Base-by-base conservation (phyloP, 2,329 filamentous ascomycete genomes). In the Monilinia fructicola region DNA sequence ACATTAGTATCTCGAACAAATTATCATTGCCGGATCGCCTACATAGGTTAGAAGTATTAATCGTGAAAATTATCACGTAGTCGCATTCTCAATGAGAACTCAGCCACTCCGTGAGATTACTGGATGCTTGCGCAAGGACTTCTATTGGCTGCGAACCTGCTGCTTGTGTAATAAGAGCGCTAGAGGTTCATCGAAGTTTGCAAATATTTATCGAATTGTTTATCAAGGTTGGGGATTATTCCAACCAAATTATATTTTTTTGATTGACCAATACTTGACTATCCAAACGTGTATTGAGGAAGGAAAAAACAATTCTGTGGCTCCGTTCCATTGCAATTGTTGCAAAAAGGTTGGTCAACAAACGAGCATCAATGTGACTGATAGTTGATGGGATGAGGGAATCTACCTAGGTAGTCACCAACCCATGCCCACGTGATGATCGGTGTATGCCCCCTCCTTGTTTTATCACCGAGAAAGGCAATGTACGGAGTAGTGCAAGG, bases 21-120 rank as follows among this genome's bases (percentile, higher is more conserved):
- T 35, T 50, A 23, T 60, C 58, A 35, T 61, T 26, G 44, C 44
- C 58, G 35, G 31, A 26, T 61, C 28, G 44, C 58, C 28, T 44
- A 26, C 31, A 50, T 60, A 23, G 35, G 58, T 38, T 31, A 46
- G 31, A 50, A 12, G 44, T 50, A 2, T 56, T 40, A 56, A 14
- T 26, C n/a, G 40, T 28, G 28, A 58, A 56, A 38, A 58, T 46
- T 28, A 38, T 64, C 52, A 55, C 52, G 26, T 38, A 56, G 42
- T 61, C 28, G 52, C 62, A 64, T 64, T 40, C 18, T 35, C 42
- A 44, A 35, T 54, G 40, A 38, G 53, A 58, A 28, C 65, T 64
- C 65, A 66, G 65, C 65, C 65, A 66, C 65, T 31, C 44, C 14
- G 42, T 18, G 21, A 60, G 56, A 50, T 62, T 62, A 46, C 40